Conservation (phyloP, 2,329 filamentous ascomycete species). For the Pseudocercospora fijiensis region DNA sequence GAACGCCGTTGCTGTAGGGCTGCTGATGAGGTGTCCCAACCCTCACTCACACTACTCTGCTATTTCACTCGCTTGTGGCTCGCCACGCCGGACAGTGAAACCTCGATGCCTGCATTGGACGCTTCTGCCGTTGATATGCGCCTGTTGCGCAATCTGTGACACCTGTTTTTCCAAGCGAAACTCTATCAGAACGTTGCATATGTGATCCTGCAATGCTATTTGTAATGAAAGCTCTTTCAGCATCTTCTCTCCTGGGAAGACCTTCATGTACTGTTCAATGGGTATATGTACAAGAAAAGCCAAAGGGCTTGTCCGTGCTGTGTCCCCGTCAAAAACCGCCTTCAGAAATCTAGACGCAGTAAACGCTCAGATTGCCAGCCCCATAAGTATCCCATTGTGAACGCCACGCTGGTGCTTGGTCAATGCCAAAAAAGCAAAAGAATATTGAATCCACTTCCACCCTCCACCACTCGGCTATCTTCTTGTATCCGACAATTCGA, state of each 20-base stretch:
- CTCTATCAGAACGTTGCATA: constrained; percentile 15
- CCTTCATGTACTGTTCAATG: constrained; percentile 16
- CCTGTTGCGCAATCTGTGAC: constrained; percentile 18
- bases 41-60: too few relatives aligned
- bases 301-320: background rate
- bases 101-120: background rate
- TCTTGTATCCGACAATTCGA: background rate
- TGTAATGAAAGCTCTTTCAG: background rate
- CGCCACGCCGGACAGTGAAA: background rate
- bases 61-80: constrained; percentile 1
- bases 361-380: constrained; percentile 7
- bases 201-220: background rate
- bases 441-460: background rate
- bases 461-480: background rate
- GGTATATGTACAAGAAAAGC: constrained; percentile 7
- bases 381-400: background rate
- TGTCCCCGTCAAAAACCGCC: background rate
- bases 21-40: too few relatives aligned
- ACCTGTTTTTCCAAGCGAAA: constrained; percentile 19
- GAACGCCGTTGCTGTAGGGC: background rate
- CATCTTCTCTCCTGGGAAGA: background rate
- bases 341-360: background rate
- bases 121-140: constrained; percentile 8
- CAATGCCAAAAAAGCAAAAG: background rate
- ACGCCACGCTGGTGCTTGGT: constrained; percentile 4